A percentile compares a stretch with the other conserved stretches of the same genome.
Evolutionary conservation across 441 rosid species (phyloP).

Genomic region (Theobroma grandiflorum): DNA sequence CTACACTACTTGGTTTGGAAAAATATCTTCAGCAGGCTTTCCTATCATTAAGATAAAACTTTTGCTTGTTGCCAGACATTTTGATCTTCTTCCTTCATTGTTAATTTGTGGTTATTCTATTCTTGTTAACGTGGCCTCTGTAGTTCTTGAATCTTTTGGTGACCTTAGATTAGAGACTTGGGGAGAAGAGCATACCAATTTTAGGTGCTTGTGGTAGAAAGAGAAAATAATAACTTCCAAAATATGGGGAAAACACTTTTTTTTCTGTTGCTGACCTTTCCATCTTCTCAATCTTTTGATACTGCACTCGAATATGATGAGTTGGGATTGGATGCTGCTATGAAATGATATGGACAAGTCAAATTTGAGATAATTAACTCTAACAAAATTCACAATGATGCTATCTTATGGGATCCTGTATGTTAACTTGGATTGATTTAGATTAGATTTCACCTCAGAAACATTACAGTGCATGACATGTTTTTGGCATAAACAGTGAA

Average conservation of each 20-base stretch:
- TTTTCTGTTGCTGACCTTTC: not conserved
- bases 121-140: not conserved
- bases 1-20: not conserved
- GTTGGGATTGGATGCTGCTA: conserved; percentile 5
- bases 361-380: conserved; percentile 3
- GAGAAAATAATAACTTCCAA: not conserved
- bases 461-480: conserved; percentile 6
- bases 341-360: not conserved
- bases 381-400: not conserved
- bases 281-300: not conserved
- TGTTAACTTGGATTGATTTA: conserved; percentile 12
- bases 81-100: conserved; percentile 8
- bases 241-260: not conserved
- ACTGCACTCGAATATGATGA: not conserved
- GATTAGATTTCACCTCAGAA: conserved; percentile 19
- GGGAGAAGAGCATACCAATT: conserved; percentile 3
- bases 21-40: conserved; percentile 13
- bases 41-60: not conserved
- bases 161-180: conserved; percentile 18
- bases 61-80: not conserved
- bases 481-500: conserved; percentile 1
- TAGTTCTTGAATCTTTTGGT: conserved; percentile 5
- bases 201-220: conserved; percentile 6
- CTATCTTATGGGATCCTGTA: not conserved
- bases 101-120: conserved; percentile 8